Evolutionary conservation across 164 flowering plant genomes (phyloP).

Genomic region (Kingdonia uniflora): DNA sequence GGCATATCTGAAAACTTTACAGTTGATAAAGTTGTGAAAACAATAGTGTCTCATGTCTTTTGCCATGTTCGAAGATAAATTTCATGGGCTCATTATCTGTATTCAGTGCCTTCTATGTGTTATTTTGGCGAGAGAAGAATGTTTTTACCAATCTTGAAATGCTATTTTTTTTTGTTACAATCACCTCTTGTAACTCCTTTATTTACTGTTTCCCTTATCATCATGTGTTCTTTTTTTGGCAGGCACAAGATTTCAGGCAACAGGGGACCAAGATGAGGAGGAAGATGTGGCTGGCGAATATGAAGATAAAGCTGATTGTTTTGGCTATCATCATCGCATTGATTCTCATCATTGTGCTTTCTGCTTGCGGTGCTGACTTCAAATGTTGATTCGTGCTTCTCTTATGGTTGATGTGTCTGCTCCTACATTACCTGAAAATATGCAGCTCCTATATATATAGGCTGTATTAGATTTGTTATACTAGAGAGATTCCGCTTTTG

Average conservation of each 20-base stretch:
- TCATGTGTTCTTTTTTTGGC: slow-evolving; percentile 1
- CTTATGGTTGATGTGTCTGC: not conserved
- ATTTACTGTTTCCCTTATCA: too few species aligned
- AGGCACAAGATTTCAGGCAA: slow-evolving; percentile 85
- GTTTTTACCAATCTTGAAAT: too few species aligned
- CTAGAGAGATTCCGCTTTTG: not conserved
- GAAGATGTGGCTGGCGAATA: slow-evolving; percentile 90
- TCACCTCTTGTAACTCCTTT: too few species aligned
- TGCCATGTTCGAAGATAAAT: too few species aligned
- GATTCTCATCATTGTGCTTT: slow-evolving; percentile 68
- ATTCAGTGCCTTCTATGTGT: too few species aligned
- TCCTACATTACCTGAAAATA: not conserved
- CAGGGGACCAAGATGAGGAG: slow-evolving; percentile 71
- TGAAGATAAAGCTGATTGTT: slow-evolving; percentile 86
- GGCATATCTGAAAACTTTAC: not conserved
- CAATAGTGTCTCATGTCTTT: too few species aligned
- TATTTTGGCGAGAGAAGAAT: too few species aligned
- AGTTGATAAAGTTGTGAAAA: too few species aligned
- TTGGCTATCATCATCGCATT: slow-evolving; percentile 57
- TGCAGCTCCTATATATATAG: not conserved
- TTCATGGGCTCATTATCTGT: too few species aligned
- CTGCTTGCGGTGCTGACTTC: slow-evolving; percentile 48
- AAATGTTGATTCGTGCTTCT: slow-evolving; percentile 23
- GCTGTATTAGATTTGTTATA: not conserved
- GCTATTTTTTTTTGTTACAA: too few species aligned